Conservation (phyloP, 2,329 filamentous ascomycete genomes). For the Spiromastix sp. region DNA sequence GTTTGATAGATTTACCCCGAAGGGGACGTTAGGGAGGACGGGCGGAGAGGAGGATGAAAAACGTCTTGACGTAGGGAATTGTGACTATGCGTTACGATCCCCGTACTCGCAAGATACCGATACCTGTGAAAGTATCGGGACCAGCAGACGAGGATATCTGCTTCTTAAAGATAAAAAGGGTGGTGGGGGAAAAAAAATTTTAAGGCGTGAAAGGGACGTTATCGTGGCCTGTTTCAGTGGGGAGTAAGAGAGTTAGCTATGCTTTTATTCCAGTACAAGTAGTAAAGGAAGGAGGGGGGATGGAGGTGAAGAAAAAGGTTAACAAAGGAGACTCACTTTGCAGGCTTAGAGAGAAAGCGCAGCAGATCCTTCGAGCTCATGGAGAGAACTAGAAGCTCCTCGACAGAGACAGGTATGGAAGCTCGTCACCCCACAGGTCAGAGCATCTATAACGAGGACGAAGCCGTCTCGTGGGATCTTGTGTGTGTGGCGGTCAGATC, state of each 20-base stretch:
- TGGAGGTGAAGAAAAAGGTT: constrained; percentile 1
- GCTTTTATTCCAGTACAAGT: neutral
- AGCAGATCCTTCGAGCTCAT: constrained; percentile 89
- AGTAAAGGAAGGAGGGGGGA: constrained; percentile 2
- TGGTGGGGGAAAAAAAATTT: constrained; percentile 12
- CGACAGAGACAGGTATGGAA: constrained; percentile 14
- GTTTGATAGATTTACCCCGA: constrained; percentile 39
- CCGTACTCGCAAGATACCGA: constrained; percentile 67
- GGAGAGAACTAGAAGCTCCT: constrained; percentile 42
- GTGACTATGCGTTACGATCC: constrained; percentile 55
- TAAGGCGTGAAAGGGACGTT: constrained; percentile 16
- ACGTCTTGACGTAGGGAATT: constrained; percentile 78
- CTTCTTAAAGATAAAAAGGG: constrained; percentile 23
- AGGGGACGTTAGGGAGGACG: constrained; percentile 80
- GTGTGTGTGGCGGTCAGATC: no score
- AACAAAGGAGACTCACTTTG: constrained; percentile 56
- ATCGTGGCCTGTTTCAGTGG: constrained; percentile 3
- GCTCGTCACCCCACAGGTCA: constrained; percentile 9
- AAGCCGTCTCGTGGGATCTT: neutral
- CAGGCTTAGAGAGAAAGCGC: constrained; percentile 87
- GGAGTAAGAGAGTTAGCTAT: neutral
- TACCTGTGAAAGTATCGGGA: constrained; percentile 76
- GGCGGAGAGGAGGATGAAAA: constrained; percentile 70
- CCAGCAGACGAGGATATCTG: constrained; percentile 65
- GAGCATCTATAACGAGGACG: constrained; percentile 7